Conservation (phyloP, 371 early-diverging fungal genomes). For the Mucor plumbeus region DNA sequence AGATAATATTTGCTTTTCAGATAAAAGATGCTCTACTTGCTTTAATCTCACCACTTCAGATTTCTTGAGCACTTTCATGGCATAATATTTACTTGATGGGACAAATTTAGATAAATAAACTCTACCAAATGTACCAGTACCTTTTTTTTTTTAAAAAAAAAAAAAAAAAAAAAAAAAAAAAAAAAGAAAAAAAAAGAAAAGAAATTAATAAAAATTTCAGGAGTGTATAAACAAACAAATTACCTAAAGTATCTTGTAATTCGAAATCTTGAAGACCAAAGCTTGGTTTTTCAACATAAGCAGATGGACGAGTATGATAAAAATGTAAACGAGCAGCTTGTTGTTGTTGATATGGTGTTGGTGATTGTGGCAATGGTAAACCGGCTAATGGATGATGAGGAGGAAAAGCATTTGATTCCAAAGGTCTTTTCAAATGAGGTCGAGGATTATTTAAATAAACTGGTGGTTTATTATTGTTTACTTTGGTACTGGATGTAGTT, state of each 20-base stretch:
- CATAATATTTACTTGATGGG: slow-evolving; percentile 78
- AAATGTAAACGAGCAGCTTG: slow-evolving; percentile 44
- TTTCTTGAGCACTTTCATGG: slow-evolving; percentile 95
- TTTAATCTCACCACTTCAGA: slow-evolving; percentile 90
- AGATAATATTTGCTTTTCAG: slow-evolving; percentile 37
- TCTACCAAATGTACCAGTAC: slow-evolving; percentile 95
- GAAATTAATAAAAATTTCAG: background rate
- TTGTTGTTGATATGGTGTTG: slow-evolving; percentile 41
- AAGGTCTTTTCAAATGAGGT: slow-evolving; percentile 25
- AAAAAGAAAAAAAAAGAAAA: background rate
- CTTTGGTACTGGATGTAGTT: background rate
- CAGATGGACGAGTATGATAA: slow-evolving; percentile 46
- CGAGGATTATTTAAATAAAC: slow-evolving; percentile 28
- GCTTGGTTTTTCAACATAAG: slow-evolving; percentile 47
- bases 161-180: slow-evolving; percentile 2
- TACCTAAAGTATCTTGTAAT: slow-evolving; percentile 50
- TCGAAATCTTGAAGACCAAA: slow-evolving; percentile 53
- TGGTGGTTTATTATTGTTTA: slow-evolving; percentile 17
- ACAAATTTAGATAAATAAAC: slow-evolving; percentile 83
- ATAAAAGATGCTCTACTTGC: slow-evolving; percentile 61
- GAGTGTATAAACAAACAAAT: background rate
- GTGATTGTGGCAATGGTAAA: slow-evolving; percentile 25
- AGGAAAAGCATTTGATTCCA: slow-evolving; percentile 26
- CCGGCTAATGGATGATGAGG: slow-evolving; percentile 35
- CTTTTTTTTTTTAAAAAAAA: no score